Evolutionary conservation across 2,329 filamentous ascomycete genomes (phyloP), one percentile per base, ranked within the genome.

Genomic region (Calcarisporium arbuscula): DNA sequence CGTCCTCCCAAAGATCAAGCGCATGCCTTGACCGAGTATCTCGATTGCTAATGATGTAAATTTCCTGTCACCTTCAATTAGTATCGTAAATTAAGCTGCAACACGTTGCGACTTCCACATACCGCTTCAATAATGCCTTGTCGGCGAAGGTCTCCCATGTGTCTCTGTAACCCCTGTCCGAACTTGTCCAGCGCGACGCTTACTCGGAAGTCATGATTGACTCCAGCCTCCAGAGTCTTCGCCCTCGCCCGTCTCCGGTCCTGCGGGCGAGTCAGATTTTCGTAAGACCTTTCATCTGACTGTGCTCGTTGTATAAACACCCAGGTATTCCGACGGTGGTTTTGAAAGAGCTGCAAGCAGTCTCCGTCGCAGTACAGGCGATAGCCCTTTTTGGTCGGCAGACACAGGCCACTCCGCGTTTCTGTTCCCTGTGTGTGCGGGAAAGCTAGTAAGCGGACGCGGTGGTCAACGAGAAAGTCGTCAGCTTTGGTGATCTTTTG

Each of bases 21-120:
- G 48, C 44, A 19, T 45, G 44, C 44, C 64, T 53, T 0, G 59
- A 59, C 19, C 48, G 39, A 28, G 57, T 42, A 36, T 65, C 62
- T 29, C 58, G 47, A 38, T 65, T 65, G 39, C 58, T 64, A 33
- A 65, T 64, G 6, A 62, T 53, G 31, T 64, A 65, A 8, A 65
- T 51, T 40, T 65, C 61, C 58, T 63, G 25, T 14, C 6, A 16
- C 8, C n/a, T n/a, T n/a, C n/a, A n/a, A 35, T 46, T 22, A 37
- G 27, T n/a, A 16, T 17, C 12, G 21, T 8, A 27, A 10, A 8
- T 8, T 14, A 22, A 16, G 14, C 16, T 18, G 21, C 8, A 17
- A 25, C 25, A 16, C 11, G 6, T 26, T 11, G 5, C 19, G 9
- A 12, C n/a, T n/a, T n/a, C n/a, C 18, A 51, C 57, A 48, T 44